Conservation (phyloP, 73 alveolate species). For the Tetrahymena malaccensis region DNA sequence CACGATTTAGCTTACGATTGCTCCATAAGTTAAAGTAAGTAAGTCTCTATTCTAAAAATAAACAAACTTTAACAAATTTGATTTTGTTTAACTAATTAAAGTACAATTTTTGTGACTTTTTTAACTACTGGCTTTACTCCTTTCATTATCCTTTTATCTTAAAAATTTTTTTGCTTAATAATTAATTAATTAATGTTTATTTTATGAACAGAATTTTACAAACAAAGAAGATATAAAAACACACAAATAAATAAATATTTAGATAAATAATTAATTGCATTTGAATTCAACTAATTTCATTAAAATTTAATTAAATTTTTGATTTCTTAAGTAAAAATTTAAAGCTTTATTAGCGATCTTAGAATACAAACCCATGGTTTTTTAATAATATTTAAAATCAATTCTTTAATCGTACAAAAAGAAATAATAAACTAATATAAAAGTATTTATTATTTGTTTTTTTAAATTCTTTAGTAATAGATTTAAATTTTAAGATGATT, state of each 20-base stretch:
- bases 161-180: neutral
- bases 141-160: neutral
- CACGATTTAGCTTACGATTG: constrained; percentile 20
- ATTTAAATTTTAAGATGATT: too few relatives aligned
- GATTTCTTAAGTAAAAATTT: too few relatives aligned
- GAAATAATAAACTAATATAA: too few relatives aligned
- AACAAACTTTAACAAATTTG: neutral
- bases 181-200: neutral
- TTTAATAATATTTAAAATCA: too few relatives aligned
- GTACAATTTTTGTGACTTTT: neutral
- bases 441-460: too few relatives aligned
- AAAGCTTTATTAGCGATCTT: too few relatives aligned
- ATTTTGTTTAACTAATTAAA: neutral
- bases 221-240: neutral
- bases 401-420: too few relatives aligned
- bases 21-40: constrained; percentile 36
- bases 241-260: neutral
- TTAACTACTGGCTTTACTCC: neutral
- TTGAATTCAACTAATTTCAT: too few relatives aligned
- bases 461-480: too few relatives aligned
- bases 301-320: too few relatives aligned
- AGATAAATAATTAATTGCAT: too few relatives aligned
- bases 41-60: constrained; percentile 17
- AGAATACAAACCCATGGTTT: too few relatives aligned
- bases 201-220: neutral